A percentile compares a stretch with the other conserved stretches of the same genome.
phyloP scores from a whole-genome alignment of 164 flowering plant species.

The Chloranthus sessilifolius region DNA sequence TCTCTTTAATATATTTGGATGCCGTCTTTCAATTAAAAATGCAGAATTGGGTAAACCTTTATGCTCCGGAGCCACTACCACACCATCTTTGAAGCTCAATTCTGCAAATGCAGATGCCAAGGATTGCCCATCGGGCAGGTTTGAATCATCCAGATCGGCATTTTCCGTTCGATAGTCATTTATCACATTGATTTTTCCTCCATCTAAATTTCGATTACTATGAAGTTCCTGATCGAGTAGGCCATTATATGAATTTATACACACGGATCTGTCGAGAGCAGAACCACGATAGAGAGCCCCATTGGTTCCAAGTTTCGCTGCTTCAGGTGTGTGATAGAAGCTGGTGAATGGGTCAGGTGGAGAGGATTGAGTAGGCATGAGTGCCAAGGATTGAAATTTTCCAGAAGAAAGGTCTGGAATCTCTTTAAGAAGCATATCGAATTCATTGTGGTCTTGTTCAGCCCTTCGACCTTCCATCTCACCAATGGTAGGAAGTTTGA shows the following conservation, averaged over 20 bases:
- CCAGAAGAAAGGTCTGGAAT: constrained; percentile 35
- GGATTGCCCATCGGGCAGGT: constrained; percentile 32
- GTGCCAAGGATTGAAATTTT: constrained; percentile 19
- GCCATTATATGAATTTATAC: constrained; percentile 17
- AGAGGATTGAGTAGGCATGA: constrained; percentile 10
- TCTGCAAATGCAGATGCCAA: constrained; percentile 47
- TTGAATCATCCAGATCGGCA: constrained; percentile 19
- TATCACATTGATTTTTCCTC: constrained; percentile 7
- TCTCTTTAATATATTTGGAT: constrained; percentile 15
- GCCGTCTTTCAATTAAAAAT: constrained; percentile 21
- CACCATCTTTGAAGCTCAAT: constrained; percentile 28
- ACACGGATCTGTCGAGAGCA: constrained; percentile 12
- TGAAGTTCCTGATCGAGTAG: constrained; percentile 20
- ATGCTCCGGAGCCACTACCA: constrained; percentile 10
- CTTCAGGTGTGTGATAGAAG: background rate
- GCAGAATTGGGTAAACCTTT: constrained; percentile 17
- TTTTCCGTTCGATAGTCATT: constrained; percentile 19
- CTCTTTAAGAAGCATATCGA: constrained; percentile 40
- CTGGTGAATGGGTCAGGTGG: background rate
- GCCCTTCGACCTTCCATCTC: constrained; percentile 29
- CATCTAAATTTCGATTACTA: constrained; percentile 20
- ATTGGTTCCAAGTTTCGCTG: background rate
- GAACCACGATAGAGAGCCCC: constrained; percentile 14
- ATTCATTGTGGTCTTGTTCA: constrained; percentile 28
- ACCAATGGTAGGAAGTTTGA: constrained; percentile 1